Evolutionary conservation across 2,329 filamentous ascomycete species (phyloP).

Genomic region (Cladosporium cucumerinum): DNA sequence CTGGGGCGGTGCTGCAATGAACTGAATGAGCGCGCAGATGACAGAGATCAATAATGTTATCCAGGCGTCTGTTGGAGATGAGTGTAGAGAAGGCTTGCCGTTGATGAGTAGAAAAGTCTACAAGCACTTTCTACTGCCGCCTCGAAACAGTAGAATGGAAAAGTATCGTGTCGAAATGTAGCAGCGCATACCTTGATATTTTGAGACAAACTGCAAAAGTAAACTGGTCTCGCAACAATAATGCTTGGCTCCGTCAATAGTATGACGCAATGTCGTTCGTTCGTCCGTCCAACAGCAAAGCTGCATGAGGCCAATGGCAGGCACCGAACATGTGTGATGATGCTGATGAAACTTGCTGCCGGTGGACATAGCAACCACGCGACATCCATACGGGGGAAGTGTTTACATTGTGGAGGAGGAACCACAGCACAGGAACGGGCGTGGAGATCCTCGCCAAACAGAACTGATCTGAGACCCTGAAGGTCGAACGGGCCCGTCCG

Average conservation of each 20-base stretch:
- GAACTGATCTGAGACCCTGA: not conserved
- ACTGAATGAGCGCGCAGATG: not conserved
- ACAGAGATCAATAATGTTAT: not conserved
- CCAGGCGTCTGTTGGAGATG: not conserved
- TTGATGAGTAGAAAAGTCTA: not conserved
- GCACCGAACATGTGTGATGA: not conserved
- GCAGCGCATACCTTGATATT: not conserved
- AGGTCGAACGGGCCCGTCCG: not conserved
- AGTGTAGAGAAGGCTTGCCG: not conserved
- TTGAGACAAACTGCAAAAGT: not conserved
- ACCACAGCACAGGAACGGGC: not conserved
- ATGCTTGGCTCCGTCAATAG: too few species aligned
- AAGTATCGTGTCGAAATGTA: not conserved
- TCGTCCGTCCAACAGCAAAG: too few species aligned
- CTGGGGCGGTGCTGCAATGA: not conserved
- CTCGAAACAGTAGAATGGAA: not conserved
- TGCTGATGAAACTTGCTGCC: not conserved
- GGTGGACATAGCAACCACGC: constrained; percentile 10
- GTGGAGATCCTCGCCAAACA: not conserved
- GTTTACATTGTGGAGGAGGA: not conserved
- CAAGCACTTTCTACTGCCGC: not conserved
- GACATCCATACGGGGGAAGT: not conserved
- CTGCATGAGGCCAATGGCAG: not conserved
- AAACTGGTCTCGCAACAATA: not conserved
- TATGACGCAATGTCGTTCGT: not conserved